Base-by-base conservation (phyloP, 306 rosid genomes). In the Lathyrus aphaca region DNA sequence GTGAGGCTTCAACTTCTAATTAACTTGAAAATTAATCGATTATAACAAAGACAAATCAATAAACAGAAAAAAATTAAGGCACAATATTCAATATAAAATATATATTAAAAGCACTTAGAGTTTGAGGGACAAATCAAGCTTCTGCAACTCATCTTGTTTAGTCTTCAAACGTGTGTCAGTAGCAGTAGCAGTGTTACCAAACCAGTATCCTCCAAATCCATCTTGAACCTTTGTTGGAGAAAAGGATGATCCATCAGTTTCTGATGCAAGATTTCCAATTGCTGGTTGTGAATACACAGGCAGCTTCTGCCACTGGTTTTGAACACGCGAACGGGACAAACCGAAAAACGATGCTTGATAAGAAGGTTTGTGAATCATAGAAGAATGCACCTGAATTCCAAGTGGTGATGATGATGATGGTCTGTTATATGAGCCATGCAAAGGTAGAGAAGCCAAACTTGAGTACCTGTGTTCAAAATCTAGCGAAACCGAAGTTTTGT, bases 51-150 rank as follows among this genome's bases (percentile, higher is more conserved):
- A 48, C 40, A 35, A 73, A 73, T 7, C 14, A 14, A 56, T 56
- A 56, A 66, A 77, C 27, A 17, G 54, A 72, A 19, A 58, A 58
- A 64, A 17, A 37, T 23, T 12, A 71, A 46, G 72, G 48, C 46
- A 67, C 65, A 48, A 45, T 27, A 57, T 18, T 25, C 32, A 23
- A 35, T 10, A 46, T 60, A 62, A 66, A 23, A 74, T 61, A 30
- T 48, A 35, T 59, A 23, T 10, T 56, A 56, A 8, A 56, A 56
- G 72, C 30, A 51, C 39, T 91, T 70, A 90, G 83, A 93, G 96
- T 84, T 82, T 93, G 63, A 93, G 98, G 69, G 96, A 88, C 87
- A 93, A 88, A 86, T 93, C 98, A 71, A 93, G 96, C 73, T 86
- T 88, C 78, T 85, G 86, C 64, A 86, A 67, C 53, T 92, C 92